These are phyloP conservation scores for Gynochthodes officinalis DNA, from an alignment of 257 asterid species.

Conservation along the genomic window DNA sequence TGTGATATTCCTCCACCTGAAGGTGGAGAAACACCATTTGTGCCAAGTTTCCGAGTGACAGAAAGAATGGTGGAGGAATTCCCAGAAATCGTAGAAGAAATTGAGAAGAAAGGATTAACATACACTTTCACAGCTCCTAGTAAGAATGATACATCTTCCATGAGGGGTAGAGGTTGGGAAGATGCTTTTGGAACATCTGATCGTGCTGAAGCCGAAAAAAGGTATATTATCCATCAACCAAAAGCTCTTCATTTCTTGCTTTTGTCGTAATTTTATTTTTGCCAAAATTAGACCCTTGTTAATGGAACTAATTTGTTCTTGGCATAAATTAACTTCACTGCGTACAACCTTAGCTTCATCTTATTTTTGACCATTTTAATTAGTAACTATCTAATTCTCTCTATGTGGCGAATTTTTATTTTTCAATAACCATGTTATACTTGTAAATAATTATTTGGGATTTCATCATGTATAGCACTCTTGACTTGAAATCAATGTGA, in stretches of 20 bases:
- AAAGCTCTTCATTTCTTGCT: background rate
- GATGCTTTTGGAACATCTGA: constrained; percentile 74
- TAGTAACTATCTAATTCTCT: too few species aligned
- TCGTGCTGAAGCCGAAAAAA: constrained; percentile 64
- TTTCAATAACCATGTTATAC: too few species aligned
- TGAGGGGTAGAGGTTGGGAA: constrained; percentile 95
- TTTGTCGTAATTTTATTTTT: too few species aligned
- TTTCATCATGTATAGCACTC: too few species aligned
- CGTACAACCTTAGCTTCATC: too few species aligned
- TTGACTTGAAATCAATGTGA: too few species aligned
- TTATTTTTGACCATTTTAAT: too few species aligned
- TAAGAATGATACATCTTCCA: constrained; percentile 48
- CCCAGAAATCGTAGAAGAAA: constrained; percentile 66
- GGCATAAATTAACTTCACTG: too few species aligned
- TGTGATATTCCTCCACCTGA: constrained; percentile 82
- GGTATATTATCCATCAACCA: constrained; percentile 20
- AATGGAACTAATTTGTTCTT: too few species aligned
- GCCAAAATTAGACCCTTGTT: too few species aligned
- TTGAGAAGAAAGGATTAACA: constrained; percentile 62
- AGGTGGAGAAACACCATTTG: constrained; percentile 85
- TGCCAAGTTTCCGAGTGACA: constrained; percentile 73
- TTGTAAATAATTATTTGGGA: too few species aligned
- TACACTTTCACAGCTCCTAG: constrained; percentile 73
- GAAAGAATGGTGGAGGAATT: constrained; percentile 69
- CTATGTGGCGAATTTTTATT: too few species aligned